phyloP scores from a whole-genome alignment of 176 grass and related monocot genomes.

The Poa pratensis region DNA sequence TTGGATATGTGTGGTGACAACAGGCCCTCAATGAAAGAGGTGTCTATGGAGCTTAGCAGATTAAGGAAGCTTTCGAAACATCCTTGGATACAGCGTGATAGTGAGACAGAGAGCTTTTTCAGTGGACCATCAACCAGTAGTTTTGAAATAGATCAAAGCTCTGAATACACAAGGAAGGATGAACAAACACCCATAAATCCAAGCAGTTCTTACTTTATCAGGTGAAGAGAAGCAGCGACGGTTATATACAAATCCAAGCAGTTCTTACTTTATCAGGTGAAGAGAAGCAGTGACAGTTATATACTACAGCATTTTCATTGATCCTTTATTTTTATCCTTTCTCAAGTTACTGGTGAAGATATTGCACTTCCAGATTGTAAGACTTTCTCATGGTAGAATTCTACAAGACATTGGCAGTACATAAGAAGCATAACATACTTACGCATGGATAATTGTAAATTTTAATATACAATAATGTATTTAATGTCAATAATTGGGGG shows the following conservation, averaged over 20 bases:
- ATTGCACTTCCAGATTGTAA: neutral
- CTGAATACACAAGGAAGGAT: neutral
- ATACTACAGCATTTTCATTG: neutral
- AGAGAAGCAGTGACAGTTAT: neutral
- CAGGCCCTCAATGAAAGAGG: conserved; percentile 27
- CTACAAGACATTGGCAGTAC: neutral
- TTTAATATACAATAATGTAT: neutral
- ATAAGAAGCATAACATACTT: neutral
- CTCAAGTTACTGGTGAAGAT: neutral
- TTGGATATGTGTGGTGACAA: conserved; percentile 27
- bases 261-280: conserved; percentile 11
- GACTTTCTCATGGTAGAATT: neutral
- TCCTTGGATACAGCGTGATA: conserved; percentile 10
- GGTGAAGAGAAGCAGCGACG: neutral
- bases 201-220: neutral
- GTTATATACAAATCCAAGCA: neutral
- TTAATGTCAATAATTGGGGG: no score
- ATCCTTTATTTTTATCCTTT: neutral
- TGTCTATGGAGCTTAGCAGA: conserved; percentile 31
- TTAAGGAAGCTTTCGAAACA: conserved; percentile 1
- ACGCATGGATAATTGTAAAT: neutral
- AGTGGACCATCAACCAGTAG: neutral
- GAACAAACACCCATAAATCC: conserved; percentile 12
- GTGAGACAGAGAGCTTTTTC: neutral
- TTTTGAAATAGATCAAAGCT: neutral